Conservation (phyloP, 1,284 basidiomycete genomes). For the Rhodofomes roseus region DNA sequence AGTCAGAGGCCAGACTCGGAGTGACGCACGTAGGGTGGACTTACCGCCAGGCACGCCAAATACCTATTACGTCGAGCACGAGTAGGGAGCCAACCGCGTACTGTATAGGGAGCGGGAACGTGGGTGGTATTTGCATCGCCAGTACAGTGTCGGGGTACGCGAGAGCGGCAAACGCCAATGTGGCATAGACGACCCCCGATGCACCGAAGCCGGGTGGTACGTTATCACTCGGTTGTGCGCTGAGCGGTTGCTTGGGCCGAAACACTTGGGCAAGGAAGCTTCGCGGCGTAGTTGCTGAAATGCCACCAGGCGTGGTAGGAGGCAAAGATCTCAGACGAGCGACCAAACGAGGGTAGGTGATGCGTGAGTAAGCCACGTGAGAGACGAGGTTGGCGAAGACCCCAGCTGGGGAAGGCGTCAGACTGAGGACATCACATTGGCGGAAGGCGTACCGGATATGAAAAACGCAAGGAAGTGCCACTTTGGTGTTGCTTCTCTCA, state of each 20-base stretch:
- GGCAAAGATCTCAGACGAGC: slow-evolving; percentile 35
- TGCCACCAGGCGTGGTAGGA: not conserved
- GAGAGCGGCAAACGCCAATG: slow-evolving; percentile 72
- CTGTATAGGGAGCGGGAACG: slow-evolving; percentile 73
- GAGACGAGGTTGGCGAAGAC: slow-evolving; percentile 68
- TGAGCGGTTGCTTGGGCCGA: slow-evolving; percentile 23
- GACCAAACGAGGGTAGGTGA: slow-evolving; percentile 64
- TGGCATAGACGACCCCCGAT: slow-evolving; percentile 83
- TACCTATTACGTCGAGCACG: slow-evolving; percentile 68
- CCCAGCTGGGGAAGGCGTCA: slow-evolving; percentile 44
- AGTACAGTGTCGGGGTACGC: slow-evolving; percentile 80
- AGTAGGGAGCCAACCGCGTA: slow-evolving; percentile 73
- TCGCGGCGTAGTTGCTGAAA: not conserved
- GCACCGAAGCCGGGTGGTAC: slow-evolving; percentile 74
- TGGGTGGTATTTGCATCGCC: slow-evolving; percentile 76
- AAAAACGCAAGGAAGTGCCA: slow-evolving; percentile 81
- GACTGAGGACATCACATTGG: slow-evolving; percentile 3
- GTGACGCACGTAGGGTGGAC: slow-evolving; percentile 22
- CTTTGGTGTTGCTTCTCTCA: slow-evolving; percentile 59
- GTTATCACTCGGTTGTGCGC: slow-evolving; percentile 27
- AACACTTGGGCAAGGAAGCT: slow-evolving; percentile 3
- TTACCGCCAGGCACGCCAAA: slow-evolving; percentile 80
- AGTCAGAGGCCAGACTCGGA: not conserved
- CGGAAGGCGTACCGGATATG: slow-evolving; percentile 47
- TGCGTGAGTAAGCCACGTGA: slow-evolving; percentile 65